Conservation (phyloP, 495 filamentous ascomycete genomes). For the Penicillium mononematosum region DNA sequence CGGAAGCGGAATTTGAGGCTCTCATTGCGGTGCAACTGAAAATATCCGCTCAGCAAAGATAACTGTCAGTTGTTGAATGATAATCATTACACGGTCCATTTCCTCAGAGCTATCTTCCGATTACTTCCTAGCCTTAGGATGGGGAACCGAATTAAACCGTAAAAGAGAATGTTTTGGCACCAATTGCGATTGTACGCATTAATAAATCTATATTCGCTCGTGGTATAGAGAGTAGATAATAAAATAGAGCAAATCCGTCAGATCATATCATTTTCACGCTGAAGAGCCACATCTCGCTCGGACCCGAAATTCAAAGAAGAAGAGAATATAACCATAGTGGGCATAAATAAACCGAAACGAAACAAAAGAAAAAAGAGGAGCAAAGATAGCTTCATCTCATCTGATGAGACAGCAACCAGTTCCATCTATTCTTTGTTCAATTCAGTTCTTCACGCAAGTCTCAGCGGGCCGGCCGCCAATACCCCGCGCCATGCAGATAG, state of each 20-base stretch:
- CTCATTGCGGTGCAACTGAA: too few species aligned
- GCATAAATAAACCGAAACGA: not conserved
- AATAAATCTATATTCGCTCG: conserved; percentile 6
- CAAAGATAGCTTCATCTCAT: not conserved
- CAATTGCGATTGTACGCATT: not conserved
- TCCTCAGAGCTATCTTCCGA: too few species aligned
- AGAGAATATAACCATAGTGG: not conserved
- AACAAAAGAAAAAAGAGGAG: not conserved
- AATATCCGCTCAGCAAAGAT: too few species aligned
- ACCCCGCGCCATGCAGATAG: conserved; percentile 18
- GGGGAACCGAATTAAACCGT: too few species aligned
- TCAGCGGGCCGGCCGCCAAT: conserved; percentile 2
- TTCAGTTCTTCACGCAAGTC: conserved; percentile 9
- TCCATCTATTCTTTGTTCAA: not conserved
- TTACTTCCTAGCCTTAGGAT: too few species aligned
- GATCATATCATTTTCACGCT: conserved; percentile 12
- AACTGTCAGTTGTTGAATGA: too few species aligned
- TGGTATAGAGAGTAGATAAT: not conserved
- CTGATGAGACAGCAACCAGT: not conserved
- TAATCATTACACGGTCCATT: too few species aligned
- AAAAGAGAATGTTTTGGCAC: too few species aligned
- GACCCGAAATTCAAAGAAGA: not conserved
- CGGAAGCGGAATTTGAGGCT: too few species aligned
- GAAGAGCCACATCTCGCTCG: conserved; percentile 2
- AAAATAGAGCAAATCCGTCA: conserved; percentile 11